Evolutionary conservation across 2,329 filamentous ascomycete genomes (phyloP), one percentile per base, ranked within the genome.

Genomic region (Mycosphaerella arachidis): DNA sequence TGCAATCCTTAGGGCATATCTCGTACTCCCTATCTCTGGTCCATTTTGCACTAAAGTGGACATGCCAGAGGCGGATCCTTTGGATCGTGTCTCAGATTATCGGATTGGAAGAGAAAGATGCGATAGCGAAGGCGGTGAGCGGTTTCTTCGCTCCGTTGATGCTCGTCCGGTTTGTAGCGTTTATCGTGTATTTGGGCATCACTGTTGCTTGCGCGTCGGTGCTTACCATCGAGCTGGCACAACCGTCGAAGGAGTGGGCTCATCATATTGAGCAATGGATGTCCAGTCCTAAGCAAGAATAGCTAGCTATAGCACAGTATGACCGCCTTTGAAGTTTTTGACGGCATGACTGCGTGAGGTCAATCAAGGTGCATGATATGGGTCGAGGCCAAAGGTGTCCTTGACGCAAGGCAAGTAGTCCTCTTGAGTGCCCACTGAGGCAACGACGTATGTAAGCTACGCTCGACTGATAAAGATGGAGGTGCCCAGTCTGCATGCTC

Each of bases 1-100:
- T 53, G 27, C 56, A 53, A 30, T 37, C 24, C 3, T 30, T 58
- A 13, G 56, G 56, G 4, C 27, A 45, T 10, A 37, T 52, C 35
- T 58, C 56, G 8, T 58, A 53, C 56, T 45, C 56, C 3, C 33
- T 58, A 4, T 58, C 35, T 33, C 48, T 58, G 13, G 56, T 58
- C 24, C 56, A 58, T 24, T 45, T 33, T 20, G 50, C 56, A 27
- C 27, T 53, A 4, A 50, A 50, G 20, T 50, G 48, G 48, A 29
- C 20, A 6, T 27, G 18, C 20, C 18, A 50, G 27, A 30, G n/a
- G 20, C n/a, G 18, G 8, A 50, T 50, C 6, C 27, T 50, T 9
- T 27, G 48, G 18, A 50, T 50, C 48, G 18, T 50, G 27, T 50
- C 18, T 27, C 18, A 24, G 12, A 29, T 50, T 24, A 6, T 30